Conservation (phyloP, 1,284 basidiomycete genomes). For the Marasmius tenuissimus region DNA sequence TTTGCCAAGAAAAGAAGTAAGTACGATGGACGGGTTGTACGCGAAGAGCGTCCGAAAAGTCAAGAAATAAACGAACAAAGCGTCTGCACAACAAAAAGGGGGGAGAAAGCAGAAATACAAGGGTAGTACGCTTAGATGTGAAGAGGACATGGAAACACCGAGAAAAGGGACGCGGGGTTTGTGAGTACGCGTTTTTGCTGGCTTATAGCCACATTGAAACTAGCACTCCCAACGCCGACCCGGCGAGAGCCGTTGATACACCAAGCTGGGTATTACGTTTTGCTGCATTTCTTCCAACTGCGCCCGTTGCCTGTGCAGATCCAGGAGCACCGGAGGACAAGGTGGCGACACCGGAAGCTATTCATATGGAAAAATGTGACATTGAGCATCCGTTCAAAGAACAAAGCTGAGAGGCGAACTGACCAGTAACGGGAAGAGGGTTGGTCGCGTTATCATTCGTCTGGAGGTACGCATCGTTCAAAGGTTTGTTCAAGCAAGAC, state of each 20-base stretch:
- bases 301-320: conserved; percentile 27
- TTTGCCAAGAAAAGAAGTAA: no score
- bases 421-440: conserved; percentile 41
- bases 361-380: conserved; percentile 3
- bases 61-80: no score
- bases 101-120: no score
- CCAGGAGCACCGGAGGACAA: conserved; percentile 37
- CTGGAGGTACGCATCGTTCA: conserved; percentile 66
- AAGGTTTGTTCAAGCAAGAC: conserved; percentile 59
- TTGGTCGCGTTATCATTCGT: conserved; percentile 63
- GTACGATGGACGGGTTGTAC: no score
- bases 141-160: no score
- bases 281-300: background rate
- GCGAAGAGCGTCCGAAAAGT: no score
- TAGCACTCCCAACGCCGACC: background rate
- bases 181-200: no score
- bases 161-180: no score
- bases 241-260: background rate
- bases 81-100: no score
- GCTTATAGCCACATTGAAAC: background rate
- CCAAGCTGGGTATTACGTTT: background rate
- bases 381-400: background rate
- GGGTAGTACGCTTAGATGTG: no score
- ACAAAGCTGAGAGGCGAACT: conserved; percentile 11
- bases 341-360: conserved; percentile 24